Evolutionary conservation across 2,329 filamentous ascomycete species (phyloP).

Genomic region (Curvularia verruculosa): DNA sequence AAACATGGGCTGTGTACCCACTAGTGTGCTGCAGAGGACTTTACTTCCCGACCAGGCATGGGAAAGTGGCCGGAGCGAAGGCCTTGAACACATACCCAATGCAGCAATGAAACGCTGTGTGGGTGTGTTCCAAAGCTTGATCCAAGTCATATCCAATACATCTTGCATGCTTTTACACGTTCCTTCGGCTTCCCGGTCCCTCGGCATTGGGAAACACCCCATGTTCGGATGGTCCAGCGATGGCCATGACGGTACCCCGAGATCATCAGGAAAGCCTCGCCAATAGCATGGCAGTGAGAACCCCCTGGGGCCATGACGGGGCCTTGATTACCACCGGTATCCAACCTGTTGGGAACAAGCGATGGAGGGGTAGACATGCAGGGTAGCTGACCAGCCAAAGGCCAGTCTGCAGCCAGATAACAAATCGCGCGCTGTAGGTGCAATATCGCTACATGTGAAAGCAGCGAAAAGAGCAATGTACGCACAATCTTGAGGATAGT

Average conservation of each 20-base stretch:
- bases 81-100: slow-evolving; percentile 16
- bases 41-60: not conserved
- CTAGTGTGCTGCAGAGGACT: not conserved
- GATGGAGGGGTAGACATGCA: not conserved
- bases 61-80: not conserved
- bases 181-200: slow-evolving; percentile 11
- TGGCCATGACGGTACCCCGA: slow-evolving; percentile 21
- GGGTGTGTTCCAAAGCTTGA: slow-evolving; percentile 12
- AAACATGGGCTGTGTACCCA: slow-evolving; percentile 4
- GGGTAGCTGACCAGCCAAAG: slow-evolving; percentile 1
- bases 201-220: slow-evolving; percentile 33
- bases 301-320: slow-evolving; percentile 23
- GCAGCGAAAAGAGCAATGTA: not conserved
- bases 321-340: slow-evolving; percentile 7
- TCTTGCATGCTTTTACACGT: slow-evolving; percentile 20
- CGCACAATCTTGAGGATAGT: slow-evolving; percentile 5
- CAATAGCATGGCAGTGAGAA: slow-evolving; percentile 12
- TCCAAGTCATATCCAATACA: slow-evolving; percentile 26
- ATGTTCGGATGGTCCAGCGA: slow-evolving; percentile 30
- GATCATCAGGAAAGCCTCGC: slow-evolving; percentile 19
- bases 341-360: slow-evolving; percentile 20
- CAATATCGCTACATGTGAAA: not conserved
- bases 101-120: slow-evolving; percentile 20
- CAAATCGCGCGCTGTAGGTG: not conserved
- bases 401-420: slow-evolving; percentile 1